These are phyloP conservation scores for Tuber umbilicatum DNA, from an alignment of 495 filamentous ascomycete species.

Conservation along the genomic window DNA sequence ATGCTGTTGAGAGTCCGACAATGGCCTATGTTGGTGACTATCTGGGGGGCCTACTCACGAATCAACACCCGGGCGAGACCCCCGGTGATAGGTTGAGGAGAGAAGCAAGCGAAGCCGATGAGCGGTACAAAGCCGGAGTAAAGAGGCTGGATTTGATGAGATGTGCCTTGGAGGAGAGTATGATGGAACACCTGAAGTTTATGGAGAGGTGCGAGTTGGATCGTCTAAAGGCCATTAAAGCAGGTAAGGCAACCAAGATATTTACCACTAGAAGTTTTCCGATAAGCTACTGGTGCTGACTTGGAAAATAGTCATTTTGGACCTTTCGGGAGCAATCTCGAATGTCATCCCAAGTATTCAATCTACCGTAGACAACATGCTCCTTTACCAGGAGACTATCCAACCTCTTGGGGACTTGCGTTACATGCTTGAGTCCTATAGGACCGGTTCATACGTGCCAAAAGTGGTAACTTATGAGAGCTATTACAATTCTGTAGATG, in stretches of 20 bases:
- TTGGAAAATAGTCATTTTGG: constrained; percentile 61
- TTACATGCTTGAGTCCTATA: constrained; percentile 96
- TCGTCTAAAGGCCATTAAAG: constrained; percentile 93
- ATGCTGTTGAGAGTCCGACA: constrained; percentile 44
- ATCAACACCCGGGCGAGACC: constrained; percentile 83
- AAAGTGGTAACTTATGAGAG: constrained; percentile 95
- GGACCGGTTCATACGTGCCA: constrained; percentile 85
- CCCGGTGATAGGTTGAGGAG: constrained; percentile 76
- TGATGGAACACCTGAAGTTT: constrained; percentile 84
- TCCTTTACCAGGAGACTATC: constrained; percentile 97
- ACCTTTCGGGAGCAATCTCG: constrained; percentile 96
- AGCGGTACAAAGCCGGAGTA: constrained; percentile 81
- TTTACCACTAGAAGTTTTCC: neutral
- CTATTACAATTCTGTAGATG: constrained; percentile 95
- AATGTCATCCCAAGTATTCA: constrained; percentile 96
- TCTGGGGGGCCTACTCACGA: constrained; percentile 79
- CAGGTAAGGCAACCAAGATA: constrained; percentile 41
- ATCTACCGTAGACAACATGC: constrained; percentile 93
- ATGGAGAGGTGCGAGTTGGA: constrained; percentile 98
- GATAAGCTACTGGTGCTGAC: constrained; percentile 11
- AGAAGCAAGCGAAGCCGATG: constrained; percentile 85
- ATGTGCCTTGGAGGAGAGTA: constrained; percentile 89
- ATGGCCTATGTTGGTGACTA: constrained; percentile 73
- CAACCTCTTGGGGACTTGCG: constrained; percentile 85
- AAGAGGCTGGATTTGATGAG: constrained; percentile 79